These are phyloP conservation scores for Collybiopsis luxurians DNA, from an alignment of 768 basidiomycete genomes.

Conservation along the genomic window DNA sequence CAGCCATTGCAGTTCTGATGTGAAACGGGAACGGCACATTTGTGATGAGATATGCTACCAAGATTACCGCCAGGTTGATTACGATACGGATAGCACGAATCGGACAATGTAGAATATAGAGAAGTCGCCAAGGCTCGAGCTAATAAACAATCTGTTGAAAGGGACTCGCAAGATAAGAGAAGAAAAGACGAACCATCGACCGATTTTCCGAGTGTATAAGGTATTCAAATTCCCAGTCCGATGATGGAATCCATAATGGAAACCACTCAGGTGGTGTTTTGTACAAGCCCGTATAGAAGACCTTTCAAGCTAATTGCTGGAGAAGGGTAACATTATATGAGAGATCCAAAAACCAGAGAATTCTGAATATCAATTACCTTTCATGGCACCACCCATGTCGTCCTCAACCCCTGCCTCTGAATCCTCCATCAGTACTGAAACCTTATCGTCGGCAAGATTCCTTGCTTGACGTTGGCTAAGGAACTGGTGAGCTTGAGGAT, in stretches of 20 bases:
- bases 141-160: slow-evolving; percentile 23
- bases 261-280: slow-evolving; percentile 86
- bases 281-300: slow-evolving; percentile 75
- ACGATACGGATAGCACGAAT: slow-evolving; percentile 79
- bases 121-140: slow-evolving; percentile 70
- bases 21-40: no score
- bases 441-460: slow-evolving; percentile 26
- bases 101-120: slow-evolving; percentile 75
- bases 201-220: slow-evolving; percentile 89
- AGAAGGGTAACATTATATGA: not conserved
- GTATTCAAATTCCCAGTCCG: slow-evolving; percentile 77
- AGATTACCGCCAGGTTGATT: no score
- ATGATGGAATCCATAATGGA: slow-evolving; percentile 84
- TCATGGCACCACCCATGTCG: slow-evolving; percentile 92
- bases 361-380: slow-evolving; percentile 51
- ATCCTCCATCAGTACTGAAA: slow-evolving; percentile 48
- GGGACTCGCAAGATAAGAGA: not conserved
- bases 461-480: slow-evolving; percentile 16
- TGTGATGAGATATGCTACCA: no score
- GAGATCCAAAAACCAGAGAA: not conserved
- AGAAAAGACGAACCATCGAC: slow-evolving; percentile 58
- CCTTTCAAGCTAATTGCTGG: slow-evolving; percentile 89
- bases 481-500: not conserved
- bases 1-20: no score
- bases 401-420: slow-evolving; percentile 72